A percentile compares a stretch with the other conserved stretches of the same genome.
phyloP scores from a whole-genome alignment of 2,329 filamentous ascomycete species.

The Ascochyta pisi region DNA sequence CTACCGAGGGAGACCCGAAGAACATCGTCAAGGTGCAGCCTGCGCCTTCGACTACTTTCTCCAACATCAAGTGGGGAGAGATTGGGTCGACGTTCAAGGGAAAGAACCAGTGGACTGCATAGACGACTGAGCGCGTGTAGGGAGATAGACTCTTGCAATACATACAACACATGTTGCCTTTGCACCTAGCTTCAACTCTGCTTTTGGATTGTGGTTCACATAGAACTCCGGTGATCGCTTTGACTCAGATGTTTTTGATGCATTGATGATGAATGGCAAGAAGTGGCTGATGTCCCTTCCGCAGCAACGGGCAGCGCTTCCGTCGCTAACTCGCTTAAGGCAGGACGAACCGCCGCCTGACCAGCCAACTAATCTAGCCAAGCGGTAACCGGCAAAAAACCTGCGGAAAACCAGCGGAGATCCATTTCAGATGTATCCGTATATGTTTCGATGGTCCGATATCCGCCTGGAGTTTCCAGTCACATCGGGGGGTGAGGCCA shows the following conservation, averaged over 20 bases:
- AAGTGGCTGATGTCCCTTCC: not conserved
- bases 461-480: not conserved
- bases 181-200: no score
- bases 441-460: not conserved
- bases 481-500: not conserved
- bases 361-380: not conserved
- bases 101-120: conserved; percentile 31
- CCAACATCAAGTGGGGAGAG: conserved; percentile 67
- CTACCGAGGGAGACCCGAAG: conserved; percentile 60
- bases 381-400: not conserved
- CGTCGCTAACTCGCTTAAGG: not conserved
- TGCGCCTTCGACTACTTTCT: conserved; percentile 61
- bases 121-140: not conserved
- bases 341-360: not conserved
- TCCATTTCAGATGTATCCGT: not conserved
- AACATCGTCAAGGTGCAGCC: conserved; percentile 57
- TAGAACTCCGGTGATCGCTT: no score
- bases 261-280: not conserved
- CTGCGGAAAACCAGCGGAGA: conserved; percentile 3
- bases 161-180: no score
- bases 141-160: not conserved
- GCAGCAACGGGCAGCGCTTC: not conserved
- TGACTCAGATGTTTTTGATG: not conserved
- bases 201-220: no score
- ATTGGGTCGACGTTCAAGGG: conserved; percentile 60